phyloP scores from a whole-genome alignment of 257 asterid species.

The Solanum rostratum region DNA sequence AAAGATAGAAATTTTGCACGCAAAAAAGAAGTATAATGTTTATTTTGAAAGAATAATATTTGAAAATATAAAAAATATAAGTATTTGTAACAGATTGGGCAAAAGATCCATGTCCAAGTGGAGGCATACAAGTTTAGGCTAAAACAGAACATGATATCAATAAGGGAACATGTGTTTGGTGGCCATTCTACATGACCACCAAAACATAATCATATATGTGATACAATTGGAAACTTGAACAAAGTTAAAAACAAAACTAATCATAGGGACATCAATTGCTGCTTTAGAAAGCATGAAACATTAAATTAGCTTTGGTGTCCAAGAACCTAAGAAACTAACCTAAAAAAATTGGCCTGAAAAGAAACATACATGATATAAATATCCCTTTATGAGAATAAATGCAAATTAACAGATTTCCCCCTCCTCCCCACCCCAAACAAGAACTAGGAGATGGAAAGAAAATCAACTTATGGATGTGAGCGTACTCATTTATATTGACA shows the following conservation, averaged over 20 bases:
- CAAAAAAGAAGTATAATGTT: neutral
- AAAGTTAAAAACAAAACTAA: neutral
- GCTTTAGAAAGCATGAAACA: neutral
- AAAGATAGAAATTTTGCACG: neutral
- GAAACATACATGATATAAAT: neutral
- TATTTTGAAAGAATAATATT: neutral
- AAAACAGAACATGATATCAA: neutral
- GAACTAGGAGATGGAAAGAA: neutral
- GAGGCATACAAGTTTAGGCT: neutral
- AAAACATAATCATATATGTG: neutral
- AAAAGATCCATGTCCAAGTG: neutral
- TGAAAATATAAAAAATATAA: neutral
- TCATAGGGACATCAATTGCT: neutral
- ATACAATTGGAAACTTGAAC: neutral
- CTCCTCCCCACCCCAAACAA: neutral
- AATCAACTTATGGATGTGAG: neutral
- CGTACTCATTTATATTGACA: neutral
- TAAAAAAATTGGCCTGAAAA: neutral
- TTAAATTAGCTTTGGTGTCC: neutral
- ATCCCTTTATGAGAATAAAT: neutral
- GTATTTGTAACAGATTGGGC: neutral
- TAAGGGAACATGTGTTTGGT: neutral
- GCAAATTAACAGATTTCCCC: neutral
- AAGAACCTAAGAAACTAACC: neutral
- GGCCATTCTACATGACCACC: neutral